A percentile compares a stretch with the other conserved stretches of the same genome.
These are phyloP conservation scores for Phytomonas francai DNA, from an alignment of 208 protist species.

Conservation along the genomic window DNA sequence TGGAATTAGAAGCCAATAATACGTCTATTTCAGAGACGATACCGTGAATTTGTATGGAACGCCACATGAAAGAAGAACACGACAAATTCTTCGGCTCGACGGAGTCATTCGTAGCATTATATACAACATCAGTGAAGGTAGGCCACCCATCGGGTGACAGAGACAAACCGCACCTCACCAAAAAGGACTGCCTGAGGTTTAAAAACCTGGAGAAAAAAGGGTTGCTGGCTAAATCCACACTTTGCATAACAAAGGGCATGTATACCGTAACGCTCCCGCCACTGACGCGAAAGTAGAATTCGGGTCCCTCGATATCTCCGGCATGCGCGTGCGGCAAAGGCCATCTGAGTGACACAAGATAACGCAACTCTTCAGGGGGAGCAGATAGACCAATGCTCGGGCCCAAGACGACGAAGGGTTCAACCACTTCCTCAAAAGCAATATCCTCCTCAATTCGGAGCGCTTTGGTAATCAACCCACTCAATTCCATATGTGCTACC, in stretches of 20 bases:
- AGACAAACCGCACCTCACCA: conserved; percentile 6
- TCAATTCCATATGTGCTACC: neutral
- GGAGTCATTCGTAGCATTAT: neutral
- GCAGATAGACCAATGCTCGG: neutral
- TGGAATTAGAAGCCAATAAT: conserved; percentile 24
- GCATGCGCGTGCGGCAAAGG: neutral
- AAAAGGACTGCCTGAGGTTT: neutral
- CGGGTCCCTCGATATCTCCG: neutral
- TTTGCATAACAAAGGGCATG: conserved; percentile 17
- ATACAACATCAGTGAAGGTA: neutral
- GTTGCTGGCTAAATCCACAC: conserved; percentile 10
- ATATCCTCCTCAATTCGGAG: conserved; percentile 17
- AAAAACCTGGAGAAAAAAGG: conserved; percentile 16
- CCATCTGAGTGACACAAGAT: conserved; percentile 6
- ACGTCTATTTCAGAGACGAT: conserved; percentile 25
- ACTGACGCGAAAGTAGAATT: neutral
- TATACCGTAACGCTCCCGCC: conserved; percentile 15
- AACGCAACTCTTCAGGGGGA: neutral
- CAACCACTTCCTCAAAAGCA: neutral
- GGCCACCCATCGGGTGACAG: neutral
- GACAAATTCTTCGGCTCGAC: neutral
- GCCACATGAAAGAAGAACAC: neutral
- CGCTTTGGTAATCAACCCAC: conserved; percentile 10
- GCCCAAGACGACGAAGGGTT: conserved; percentile 11
- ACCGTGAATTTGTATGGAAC: neutral